A percentile compares a stretch with the other conserved stretches of the same genome.
These are phyloP conservation scores for Lachnum nothofagi DNA, from an alignment of 2,329 filamentous ascomycete species.

Conservation along the genomic window DNA sequence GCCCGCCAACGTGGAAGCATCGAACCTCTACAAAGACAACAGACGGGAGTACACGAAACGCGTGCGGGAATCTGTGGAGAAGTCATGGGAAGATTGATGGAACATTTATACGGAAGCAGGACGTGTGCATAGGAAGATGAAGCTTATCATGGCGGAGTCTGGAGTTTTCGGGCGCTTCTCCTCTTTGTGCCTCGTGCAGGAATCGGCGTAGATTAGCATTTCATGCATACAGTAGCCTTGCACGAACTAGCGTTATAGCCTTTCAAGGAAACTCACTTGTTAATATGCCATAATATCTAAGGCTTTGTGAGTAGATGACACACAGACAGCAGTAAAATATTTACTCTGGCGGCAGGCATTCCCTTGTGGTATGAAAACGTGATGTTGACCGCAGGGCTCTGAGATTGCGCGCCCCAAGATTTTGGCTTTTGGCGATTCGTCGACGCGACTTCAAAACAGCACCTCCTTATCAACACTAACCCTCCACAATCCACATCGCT, in stretches of 20 bases:
- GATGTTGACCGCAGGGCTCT: too few species aligned
- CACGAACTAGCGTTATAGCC: not conserved
- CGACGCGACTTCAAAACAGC: slow-evolving; percentile 20
- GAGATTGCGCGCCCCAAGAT: slow-evolving; percentile 17
- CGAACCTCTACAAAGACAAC: slow-evolving; percentile 97
- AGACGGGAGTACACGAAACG: slow-evolving; percentile 93
- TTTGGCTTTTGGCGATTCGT: slow-evolving; percentile 12
- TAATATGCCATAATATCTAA: too few species aligned
- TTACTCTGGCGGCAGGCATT: too few species aligned
- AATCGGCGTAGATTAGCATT: not conserved
- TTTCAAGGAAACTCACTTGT: too few species aligned
- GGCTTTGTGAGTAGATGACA: too few species aligned
- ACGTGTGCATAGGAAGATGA: not conserved
- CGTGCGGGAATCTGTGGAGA: slow-evolving; percentile 94
- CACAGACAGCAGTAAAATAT: too few species aligned
- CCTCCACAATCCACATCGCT: slow-evolving; percentile 5
- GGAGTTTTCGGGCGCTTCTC: slow-evolving; percentile 18
- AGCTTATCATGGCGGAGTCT: slow-evolving; percentile 15
- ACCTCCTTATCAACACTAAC: slow-evolving; percentile 27
- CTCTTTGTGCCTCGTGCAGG: not conserved
- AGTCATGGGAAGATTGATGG: slow-evolving; percentile 89
- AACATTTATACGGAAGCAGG: not conserved
- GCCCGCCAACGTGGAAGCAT: slow-evolving; percentile 95
- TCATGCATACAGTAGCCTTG: not conserved
- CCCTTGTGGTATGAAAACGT: too few species aligned